These are phyloP conservation scores for Thelonectria discophora DNA, from an alignment of 2,329 filamentous ascomycete species.

Conservation along the genomic window DNA sequence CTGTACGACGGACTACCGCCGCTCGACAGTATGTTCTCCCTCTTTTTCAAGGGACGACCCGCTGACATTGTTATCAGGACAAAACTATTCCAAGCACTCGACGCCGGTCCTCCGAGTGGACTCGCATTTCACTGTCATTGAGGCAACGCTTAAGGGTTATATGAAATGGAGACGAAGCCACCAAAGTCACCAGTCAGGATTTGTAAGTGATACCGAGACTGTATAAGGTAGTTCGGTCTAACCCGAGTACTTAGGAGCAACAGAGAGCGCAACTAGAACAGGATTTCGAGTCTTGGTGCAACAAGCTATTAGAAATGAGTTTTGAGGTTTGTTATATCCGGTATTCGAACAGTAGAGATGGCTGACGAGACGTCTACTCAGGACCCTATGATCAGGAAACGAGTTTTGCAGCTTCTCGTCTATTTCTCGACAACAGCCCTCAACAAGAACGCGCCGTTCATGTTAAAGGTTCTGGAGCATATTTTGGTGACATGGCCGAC, in stretches of 20 bases:
- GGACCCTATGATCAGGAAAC: slow-evolving; percentile 85
- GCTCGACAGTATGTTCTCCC: slow-evolving; percentile 66
- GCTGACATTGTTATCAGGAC: slow-evolving; percentile 47
- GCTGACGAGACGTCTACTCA: slow-evolving; percentile 37
- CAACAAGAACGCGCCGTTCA: slow-evolving; percentile 80
- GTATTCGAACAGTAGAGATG: not conserved
- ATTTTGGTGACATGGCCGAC: slow-evolving; percentile 85
- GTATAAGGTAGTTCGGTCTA: slow-evolving; percentile 23
- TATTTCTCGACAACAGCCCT: slow-evolving; percentile 85
- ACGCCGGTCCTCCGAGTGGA: slow-evolving; percentile 82
- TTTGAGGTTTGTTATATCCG: slow-evolving; percentile 63
- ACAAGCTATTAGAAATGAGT: slow-evolving; percentile 72
- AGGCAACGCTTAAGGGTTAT: slow-evolving; percentile 88
- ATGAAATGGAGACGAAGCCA: slow-evolving; percentile 72
- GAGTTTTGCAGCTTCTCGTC: slow-evolving; percentile 82
- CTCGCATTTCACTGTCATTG: slow-evolving; percentile 87
- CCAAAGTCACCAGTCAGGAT: slow-evolving; percentile 40
- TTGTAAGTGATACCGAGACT: slow-evolving; percentile 37
- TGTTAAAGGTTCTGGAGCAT: slow-evolving; percentile 89
- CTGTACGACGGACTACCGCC: slow-evolving; percentile 76
- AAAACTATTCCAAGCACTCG: slow-evolving; percentile 73
- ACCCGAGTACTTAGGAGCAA: slow-evolving; percentile 50
- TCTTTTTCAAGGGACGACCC: not conserved
- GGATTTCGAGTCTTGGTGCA: slow-evolving; percentile 76
- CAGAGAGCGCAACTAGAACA: slow-evolving; percentile 67